Base-by-base conservation (phyloP, 2,329 filamentous ascomycete species). In the Fusarium sp. region DNA sequence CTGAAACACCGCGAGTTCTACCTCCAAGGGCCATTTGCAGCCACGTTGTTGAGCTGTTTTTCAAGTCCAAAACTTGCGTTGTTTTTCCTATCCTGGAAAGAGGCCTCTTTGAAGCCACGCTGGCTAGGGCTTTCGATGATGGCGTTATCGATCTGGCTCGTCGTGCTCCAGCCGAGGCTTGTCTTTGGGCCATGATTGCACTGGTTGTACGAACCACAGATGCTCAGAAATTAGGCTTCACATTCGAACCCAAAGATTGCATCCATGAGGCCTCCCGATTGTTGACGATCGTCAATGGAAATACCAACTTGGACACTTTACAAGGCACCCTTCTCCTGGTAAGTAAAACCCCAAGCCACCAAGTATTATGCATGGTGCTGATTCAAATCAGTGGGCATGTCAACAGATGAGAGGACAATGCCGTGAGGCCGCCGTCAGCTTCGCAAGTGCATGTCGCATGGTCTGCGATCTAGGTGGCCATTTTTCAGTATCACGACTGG, bases 291-390 rank as follows among this genome's bases (percentile, higher is more conserved):
- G 47, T 48, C 10, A 67, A 62, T 31, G 63, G 63, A 2, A 67
- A 47, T 5, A 67, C 63, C 0, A 67, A 33, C 18, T 41, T 66
- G 37, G 63, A 66, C 4, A 52, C 50, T 4, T 46, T 66, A 23
- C 49, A 67, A 14, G 63, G 39, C 8, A 67, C 63, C 10, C 63
- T 66, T 17, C 63, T 66, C 17, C 10, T 66, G 20, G 63, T 66
- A 17, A 52, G 57, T 31, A 5, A n/a, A 5, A 11, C 1, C 7
- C 1, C 11, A 8, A 25, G 7, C 17, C 6, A 8, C 2, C 1
- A 4, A 4, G 4, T 17, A 3, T 6, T 2, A 7, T 5, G 0
- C 14, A 0, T 9, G 17, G 20, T 5, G 11, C 63, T 63, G 1
- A 63, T 4, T 0, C 6, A 1, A 1, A 11, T 1, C 3, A 66